Conservation (phyloP, 768 basidiomycete species). For the Mycena olivaceomarginata region DNA sequence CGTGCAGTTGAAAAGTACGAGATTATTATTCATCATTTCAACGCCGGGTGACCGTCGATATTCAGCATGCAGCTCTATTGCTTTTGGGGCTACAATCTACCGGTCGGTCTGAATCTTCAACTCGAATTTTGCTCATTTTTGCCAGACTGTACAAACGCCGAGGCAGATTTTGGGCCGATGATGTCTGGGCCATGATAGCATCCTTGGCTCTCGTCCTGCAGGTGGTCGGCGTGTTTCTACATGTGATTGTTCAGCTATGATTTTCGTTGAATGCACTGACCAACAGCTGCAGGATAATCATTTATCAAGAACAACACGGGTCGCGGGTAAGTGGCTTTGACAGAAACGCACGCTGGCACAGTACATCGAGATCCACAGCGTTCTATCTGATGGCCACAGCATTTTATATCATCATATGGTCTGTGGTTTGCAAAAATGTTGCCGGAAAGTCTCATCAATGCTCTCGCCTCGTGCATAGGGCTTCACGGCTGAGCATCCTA, state of each 20-base stretch:
- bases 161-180: slow-evolving; percentile 13
- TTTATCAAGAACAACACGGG: slow-evolving; percentile 15
- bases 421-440: background rate
- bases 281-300: slow-evolving; percentile 15
- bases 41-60: background rate
- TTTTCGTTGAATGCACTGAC: background rate
- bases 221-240: slow-evolving; percentile 19
- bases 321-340: slow-evolving; percentile 8
- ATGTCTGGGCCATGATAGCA: slow-evolving; percentile 12
- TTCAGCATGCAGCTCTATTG: slow-evolving; percentile 8
- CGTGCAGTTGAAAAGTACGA: slow-evolving; percentile 2
- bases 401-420: slow-evolving; percentile 61
- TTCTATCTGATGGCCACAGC: slow-evolving; percentile 60
- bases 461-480: slow-evolving; percentile 46
- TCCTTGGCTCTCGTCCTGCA: background rate
- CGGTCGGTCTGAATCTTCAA: background rate
- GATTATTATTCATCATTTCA: background rate
- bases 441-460: too few species aligned
- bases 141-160: background rate
- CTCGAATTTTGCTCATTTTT: background rate
- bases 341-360: too few species aligned
- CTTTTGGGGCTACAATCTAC: slow-evolving; percentile 6
- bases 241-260: background rate
- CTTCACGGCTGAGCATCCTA: slow-evolving; percentile 68
- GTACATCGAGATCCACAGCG: slow-evolving; percentile 21